These are phyloP conservation scores for Umbelopsis vinacea DNA, from an alignment of 192 early-diverging fungal species.

Conservation along the genomic window DNA sequence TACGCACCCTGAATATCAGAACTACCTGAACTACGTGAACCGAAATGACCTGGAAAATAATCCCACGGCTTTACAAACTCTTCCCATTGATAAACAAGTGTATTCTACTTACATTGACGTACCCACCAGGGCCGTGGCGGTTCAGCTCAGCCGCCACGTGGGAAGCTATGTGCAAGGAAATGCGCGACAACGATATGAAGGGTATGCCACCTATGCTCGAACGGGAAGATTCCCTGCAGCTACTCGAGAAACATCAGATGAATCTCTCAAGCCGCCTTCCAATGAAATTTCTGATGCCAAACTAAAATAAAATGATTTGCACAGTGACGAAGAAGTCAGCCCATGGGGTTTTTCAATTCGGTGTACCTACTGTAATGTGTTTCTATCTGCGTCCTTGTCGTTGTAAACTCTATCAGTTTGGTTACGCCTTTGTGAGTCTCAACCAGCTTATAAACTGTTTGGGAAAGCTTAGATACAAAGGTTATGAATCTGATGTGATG, in stretches of 20 bases:
- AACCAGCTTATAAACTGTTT: too few relatives aligned
- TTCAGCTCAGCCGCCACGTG: constrained; percentile 32
- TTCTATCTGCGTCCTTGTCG: too few relatives aligned
- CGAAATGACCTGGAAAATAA: constrained; percentile 34
- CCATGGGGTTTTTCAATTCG: too few relatives aligned
- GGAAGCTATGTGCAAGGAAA: constrained; percentile 25
- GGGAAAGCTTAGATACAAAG: too few relatives aligned
- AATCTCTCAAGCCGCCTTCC: neutral
- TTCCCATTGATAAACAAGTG: constrained; percentile 42
- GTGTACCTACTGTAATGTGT: too few relatives aligned
- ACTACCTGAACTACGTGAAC: constrained; percentile 41
- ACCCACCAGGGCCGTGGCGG: constrained; percentile 38
- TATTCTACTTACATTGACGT: constrained; percentile 42
- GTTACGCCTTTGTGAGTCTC: too few relatives aligned
- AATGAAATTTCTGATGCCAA: neutral
- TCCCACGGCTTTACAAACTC: constrained; percentile 34
- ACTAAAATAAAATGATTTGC: neutral
- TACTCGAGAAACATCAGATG: neutral
- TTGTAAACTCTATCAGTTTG: too few relatives aligned
- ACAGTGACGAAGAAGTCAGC: too few relatives aligned
- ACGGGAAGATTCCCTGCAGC: constrained; percentile 27
- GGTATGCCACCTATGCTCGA: constrained; percentile 32
- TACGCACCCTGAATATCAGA: constrained; percentile 44
- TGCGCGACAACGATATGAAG: constrained; percentile 38
- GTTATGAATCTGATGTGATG: too few relatives aligned